Conservation (phyloP, 306 rosid species). For the Dalbergia oliveri region DNA sequence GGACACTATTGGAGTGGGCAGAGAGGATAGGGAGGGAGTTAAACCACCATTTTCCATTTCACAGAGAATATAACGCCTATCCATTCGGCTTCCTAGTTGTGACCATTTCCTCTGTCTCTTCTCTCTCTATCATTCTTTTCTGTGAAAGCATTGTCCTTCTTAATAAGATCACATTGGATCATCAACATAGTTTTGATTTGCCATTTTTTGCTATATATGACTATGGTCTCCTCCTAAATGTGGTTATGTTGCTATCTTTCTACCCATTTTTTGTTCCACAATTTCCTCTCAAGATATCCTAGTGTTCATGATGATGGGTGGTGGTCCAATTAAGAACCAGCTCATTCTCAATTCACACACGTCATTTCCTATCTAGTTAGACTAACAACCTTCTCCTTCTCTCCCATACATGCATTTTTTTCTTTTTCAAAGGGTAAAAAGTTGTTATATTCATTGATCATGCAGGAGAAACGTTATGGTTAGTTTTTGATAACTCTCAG, state of each 20-base stretch:
- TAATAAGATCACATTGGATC: conserved; percentile 32
- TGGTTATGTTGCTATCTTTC: conserved; percentile 51
- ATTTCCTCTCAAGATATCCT: conserved; percentile 61
- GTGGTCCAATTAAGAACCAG: conserved; percentile 58
- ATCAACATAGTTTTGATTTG: conserved; percentile 34
- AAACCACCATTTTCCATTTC: conserved; percentile 49
- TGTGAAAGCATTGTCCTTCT: conserved; percentile 12
- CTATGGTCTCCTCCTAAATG: conserved; percentile 59
- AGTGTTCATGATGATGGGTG: conserved; percentile 52
- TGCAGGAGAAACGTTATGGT: conserved; percentile 16
- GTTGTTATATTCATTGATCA: conserved; percentile 31
- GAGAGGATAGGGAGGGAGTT: conserved; percentile 28
- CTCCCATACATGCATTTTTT: conserved; percentile 18
- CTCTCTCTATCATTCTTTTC: conserved; percentile 36
- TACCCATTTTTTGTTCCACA: conserved; percentile 59
- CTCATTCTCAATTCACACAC: conserved; percentile 56
- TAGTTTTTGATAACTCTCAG: conserved; percentile 39
- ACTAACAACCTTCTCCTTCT: conserved; percentile 31
- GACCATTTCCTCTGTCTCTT: conserved; percentile 57
- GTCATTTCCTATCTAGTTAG: conserved; percentile 50
- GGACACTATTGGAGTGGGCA: conserved; percentile 38
- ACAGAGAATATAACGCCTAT: conserved; percentile 58
- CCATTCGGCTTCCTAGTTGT: conserved; percentile 51
- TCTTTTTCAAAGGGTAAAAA: conserved; percentile 29
- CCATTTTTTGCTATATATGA: conserved; percentile 47